These are phyloP conservation scores for Ceratocystis eucalypticola DNA, from an alignment of 2,329 filamentous ascomycete species.

Conservation along the genomic window DNA sequence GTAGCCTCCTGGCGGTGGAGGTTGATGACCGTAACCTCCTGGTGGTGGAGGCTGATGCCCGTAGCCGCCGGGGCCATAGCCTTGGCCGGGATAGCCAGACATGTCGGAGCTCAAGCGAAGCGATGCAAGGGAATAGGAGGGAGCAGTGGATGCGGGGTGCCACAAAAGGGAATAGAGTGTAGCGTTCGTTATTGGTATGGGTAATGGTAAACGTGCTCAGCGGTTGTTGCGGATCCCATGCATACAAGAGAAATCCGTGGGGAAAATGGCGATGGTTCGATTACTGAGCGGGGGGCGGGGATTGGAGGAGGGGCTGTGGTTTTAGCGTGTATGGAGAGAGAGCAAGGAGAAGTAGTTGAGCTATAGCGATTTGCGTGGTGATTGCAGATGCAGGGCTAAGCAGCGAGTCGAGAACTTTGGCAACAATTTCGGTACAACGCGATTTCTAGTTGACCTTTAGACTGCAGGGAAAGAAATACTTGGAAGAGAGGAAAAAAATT, in stretches of 20 bases:
- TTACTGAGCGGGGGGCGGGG: neutral
- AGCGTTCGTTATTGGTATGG: neutral
- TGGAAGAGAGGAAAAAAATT: neutral
- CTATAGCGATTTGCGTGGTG: neutral
- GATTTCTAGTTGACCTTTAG: neutral
- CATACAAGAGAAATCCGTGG: neutral
- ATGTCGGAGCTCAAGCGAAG: neutral
- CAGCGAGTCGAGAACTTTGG: neutral
- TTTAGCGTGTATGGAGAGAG: neutral
- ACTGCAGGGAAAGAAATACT: neutral
- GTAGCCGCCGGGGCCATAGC: constrained; percentile 21
- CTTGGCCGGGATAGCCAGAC: constrained; percentile 19
- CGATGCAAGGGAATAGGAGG: neutral
- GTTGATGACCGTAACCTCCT: constrained; percentile 20
- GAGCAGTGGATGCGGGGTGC: neutral
- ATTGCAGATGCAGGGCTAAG: neutral
- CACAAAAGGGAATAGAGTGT: neutral
- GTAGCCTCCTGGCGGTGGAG: constrained; percentile 21
- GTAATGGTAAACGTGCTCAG: neutral
- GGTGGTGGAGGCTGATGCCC: constrained; percentile 20
- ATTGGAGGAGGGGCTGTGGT: neutral
- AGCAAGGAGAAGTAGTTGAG: neutral
- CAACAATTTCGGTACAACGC: neutral
- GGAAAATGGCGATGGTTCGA: neutral
- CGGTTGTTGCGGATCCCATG: neutral